phyloP scores from a whole-genome alignment of 2,329 filamentous ascomycete species.

The Colletotrichum tropicale region DNA sequence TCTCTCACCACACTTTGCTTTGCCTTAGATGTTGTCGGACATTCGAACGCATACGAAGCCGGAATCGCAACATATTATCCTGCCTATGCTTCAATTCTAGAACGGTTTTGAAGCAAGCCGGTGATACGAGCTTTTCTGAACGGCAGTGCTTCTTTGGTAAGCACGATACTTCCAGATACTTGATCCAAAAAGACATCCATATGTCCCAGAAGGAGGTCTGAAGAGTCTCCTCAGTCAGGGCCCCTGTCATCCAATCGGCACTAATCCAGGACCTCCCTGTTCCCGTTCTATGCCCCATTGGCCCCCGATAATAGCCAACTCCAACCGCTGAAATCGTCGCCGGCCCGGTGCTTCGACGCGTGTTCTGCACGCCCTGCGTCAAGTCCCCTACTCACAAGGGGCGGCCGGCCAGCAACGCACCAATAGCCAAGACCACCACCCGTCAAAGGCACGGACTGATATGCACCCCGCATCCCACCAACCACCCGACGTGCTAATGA shows the following conservation, averaged over 20 bases:
- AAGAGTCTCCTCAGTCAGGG: background rate
- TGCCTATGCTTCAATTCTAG: no score
- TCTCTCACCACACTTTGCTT: no score
- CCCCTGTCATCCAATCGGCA: background rate
- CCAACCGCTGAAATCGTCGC: background rate
- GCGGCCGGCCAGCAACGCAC: background rate
- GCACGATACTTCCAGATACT: background rate
- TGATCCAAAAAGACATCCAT: background rate
- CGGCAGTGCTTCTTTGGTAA: background rate
- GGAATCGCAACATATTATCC: no score
- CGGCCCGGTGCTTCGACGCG: background rate
- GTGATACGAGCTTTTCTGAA: background rate
- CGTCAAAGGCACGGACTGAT: background rate
- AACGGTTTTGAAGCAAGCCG: no score
- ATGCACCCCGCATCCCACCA: conserved; percentile 9
- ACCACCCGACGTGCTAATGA: background rate
- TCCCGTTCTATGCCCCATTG: background rate
- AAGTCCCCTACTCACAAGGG: background rate
- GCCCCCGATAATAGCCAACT: background rate
- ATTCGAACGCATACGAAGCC: no score
- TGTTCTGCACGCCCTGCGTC: background rate
- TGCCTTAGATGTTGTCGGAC: no score
- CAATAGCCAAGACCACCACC: background rate
- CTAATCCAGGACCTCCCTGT: background rate
- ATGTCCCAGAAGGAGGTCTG: background rate